Percentiles rank a stretch among this genome's conserved stretches.
phyloP scores from a whole-genome alignment of 2,329 filamentous ascomycete genomes.

The Magnaporthiopsis incrustans region DNA sequence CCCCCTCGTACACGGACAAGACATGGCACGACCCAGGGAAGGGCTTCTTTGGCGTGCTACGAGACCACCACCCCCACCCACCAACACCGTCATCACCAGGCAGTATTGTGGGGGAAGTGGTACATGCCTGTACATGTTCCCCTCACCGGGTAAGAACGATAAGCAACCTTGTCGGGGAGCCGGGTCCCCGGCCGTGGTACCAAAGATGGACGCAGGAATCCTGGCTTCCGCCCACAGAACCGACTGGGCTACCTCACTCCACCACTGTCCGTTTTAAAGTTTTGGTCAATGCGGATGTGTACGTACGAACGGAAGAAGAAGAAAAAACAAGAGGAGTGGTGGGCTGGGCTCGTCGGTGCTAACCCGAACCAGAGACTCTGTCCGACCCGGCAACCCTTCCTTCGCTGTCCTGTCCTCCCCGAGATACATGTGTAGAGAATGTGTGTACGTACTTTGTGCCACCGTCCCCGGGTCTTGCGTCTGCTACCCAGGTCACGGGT shows the following conservation, averaged over 20 bases:
- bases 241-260: too few species aligned
- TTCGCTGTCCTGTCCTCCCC: not conserved
- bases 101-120: not conserved
- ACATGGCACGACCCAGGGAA: not conserved
- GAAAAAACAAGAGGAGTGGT: not conserved
- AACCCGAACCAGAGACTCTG: not conserved
- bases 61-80: not conserved
- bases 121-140: too few species aligned
- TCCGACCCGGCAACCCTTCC: not conserved
- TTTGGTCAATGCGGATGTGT: not conserved
- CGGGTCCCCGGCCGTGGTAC: not conserved
- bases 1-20: not conserved
- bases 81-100: not conserved
- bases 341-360: not conserved
- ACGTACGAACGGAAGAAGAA: not conserved
- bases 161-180: too few species aligned
- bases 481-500: too few species aligned
- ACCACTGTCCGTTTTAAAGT: too few species aligned
- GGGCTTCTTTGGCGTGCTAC: not conserved
- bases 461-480: not conserved
- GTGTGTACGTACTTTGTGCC: not conserved
- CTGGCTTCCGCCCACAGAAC: not conserved
- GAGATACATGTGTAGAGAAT: not conserved
- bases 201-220: not conserved
- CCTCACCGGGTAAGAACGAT: too few species aligned